Percentiles rank a stretch among this genome's conserved stretches.
Evolutionary conservation across 2,329 filamentous ascomycete genomes (phyloP).

Genomic region (Curvularia lunata): DNA sequence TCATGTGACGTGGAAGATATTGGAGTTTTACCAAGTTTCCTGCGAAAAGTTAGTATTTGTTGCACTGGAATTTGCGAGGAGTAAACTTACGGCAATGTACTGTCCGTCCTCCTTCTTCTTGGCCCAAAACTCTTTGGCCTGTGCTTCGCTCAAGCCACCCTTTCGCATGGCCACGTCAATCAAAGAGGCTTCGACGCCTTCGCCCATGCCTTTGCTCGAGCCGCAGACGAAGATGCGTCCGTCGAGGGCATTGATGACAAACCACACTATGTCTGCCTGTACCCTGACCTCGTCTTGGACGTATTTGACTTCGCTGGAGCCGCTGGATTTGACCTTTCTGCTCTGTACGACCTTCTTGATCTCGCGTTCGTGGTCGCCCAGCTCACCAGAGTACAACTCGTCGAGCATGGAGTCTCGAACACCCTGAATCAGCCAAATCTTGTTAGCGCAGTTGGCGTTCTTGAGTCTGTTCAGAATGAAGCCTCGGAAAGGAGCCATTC

Average conservation of each 20-base stretch:
- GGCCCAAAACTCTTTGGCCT: conserved; percentile 87
- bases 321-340: conserved; percentile 51
- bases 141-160: conserved; percentile 81
- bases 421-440: conserved; percentile 95
- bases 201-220: conserved; percentile 94
- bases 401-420: conserved; percentile 93
- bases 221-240: conserved; percentile 96
- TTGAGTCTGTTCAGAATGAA: conserved; percentile 94
- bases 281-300: conserved; percentile 93
- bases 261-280: conserved; percentile 98
- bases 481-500: conserved; percentile 95
- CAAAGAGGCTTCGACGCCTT: conserved; percentile 87
- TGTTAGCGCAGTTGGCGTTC: conserved; percentile 95
- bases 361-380: conserved; percentile 68
- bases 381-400: conserved; percentile 95
- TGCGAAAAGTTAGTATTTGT: conserved; percentile 3
- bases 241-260: conserved; percentile 94
- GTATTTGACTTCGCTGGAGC: conserved; percentile 75
- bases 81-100: conserved; percentile 78
- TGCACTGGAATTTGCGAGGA: neutral
- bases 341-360: conserved; percentile 60
- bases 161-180: conserved; percentile 92
- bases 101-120: conserved; percentile 91
- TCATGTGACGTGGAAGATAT: neutral
- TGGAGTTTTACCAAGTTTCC: conserved; percentile 14